A percentile compares a stretch with the other conserved stretches of the same genome.
Conservation (phyloP, 2,329 filamentous ascomycete genomes). For the Paracorniculantispora psalliotae region DNA sequence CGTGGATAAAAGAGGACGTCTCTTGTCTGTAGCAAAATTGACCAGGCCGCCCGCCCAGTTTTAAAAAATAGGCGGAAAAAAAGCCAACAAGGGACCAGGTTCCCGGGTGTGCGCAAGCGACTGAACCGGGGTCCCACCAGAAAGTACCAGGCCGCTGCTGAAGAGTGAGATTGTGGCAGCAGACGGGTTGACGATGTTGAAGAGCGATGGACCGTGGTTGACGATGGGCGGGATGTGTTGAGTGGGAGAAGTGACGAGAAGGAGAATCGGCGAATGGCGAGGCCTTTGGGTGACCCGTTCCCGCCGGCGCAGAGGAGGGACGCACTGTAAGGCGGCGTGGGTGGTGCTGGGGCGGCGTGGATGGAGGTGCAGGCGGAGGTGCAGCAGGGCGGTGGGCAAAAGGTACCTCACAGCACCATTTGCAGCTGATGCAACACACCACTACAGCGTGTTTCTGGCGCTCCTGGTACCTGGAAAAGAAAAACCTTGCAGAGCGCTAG, state of each 20-base stretch:
- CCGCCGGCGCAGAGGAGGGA: not conserved
- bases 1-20: not conserved
- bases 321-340: not conserved
- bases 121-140: slow-evolving; percentile 6
- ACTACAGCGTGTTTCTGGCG: too few relatives aligned
- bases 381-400: too few relatives aligned
- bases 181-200: not conserved
- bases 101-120: slow-evolving; percentile 5
- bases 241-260: slow-evolving; percentile 1
- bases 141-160: slow-evolving; percentile 1
- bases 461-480: not conserved
- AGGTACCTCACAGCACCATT: too few relatives aligned
- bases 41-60: not conserved
- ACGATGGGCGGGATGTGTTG: not conserved
- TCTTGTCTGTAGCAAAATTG: slow-evolving; percentile 9
- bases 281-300: not conserved
- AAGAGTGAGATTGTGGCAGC: not conserved
- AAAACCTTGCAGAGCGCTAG: not conserved
- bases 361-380: not conserved
- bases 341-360: not conserved
- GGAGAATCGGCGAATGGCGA: not conserved
- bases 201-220: not conserved
- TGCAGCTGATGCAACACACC: too few relatives aligned
- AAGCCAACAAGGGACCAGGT: not conserved
- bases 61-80: not conserved